Percentiles rank a stretch among this genome's conserved stretches.
Evolutionary conservation across 192 early-diverging fungal genomes (phyloP).

Genomic region (Glomus cerebriforme): DNA sequence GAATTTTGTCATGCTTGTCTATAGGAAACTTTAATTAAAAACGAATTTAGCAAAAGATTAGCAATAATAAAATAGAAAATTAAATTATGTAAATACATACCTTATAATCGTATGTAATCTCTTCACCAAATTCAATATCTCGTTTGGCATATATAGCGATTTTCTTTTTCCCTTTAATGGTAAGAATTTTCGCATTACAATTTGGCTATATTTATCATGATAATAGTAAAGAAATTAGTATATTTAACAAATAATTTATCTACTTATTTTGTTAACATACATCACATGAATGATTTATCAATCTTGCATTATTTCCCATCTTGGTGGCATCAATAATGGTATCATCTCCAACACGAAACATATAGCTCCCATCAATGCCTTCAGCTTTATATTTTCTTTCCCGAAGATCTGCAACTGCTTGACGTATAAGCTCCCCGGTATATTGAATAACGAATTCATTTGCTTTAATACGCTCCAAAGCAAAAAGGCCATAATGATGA

Average conservation of each 20-base stretch:
- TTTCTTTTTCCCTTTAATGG: conserved; percentile 87
- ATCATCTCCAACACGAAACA: conserved; percentile 96
- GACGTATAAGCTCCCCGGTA: conserved; percentile 93
- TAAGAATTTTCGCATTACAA: conserved; percentile 94
- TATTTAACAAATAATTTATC: neutral
- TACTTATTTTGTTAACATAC: conserved; percentile 49
- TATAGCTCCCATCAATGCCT: conserved; percentile 92
- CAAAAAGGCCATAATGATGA: conserved; percentile 99
- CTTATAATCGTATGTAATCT: conserved; percentile 99
- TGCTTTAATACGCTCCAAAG: conserved; percentile 88
- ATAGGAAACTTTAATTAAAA: conserved; percentile 64
- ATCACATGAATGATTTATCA: conserved; percentile 98
- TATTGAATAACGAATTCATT: conserved; percentile 99
- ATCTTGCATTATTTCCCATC: conserved; percentile 95
- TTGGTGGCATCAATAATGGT: conserved; percentile 97
- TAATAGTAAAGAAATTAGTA: neutral
- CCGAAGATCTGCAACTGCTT: conserved; percentile 91
- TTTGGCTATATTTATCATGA: conserved; percentile 72
- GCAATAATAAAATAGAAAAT: neutral
- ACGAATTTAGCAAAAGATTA: neutral
- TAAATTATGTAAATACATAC: conserved; percentile 31
- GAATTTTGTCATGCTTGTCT: conserved; percentile 89
- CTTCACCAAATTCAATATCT: conserved; percentile 92
- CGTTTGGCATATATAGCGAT: conserved; percentile 98
- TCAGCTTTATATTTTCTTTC: conserved; percentile 92